phyloP scores from a whole-genome alignment of 495 filamentous ascomycete species.

The Xylaria palmicola region DNA sequence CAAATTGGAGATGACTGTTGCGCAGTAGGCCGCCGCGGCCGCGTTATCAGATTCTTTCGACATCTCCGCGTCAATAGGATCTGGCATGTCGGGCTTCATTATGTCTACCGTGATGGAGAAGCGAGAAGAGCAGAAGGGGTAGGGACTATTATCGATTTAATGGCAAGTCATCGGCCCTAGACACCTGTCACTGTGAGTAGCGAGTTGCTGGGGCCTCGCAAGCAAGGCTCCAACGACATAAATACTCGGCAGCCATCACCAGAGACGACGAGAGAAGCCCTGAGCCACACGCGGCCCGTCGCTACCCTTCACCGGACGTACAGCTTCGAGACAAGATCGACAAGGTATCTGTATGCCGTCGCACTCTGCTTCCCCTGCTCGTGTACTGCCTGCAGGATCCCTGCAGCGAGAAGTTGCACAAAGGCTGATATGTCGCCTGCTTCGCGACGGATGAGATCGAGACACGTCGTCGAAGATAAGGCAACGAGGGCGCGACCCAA shows the following conservation, averaged over 20 bases:
- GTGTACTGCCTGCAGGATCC: background rate
- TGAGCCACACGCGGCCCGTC: background rate
- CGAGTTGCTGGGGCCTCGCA: background rate
- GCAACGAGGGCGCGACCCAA: background rate
- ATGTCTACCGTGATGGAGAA: background rate
- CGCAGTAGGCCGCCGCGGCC: conserved; percentile 11
- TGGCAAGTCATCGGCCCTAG: background rate
- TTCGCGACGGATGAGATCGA: background rate
- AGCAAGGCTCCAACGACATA: background rate
- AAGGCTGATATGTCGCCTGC: conserved; percentile 1
- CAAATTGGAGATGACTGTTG: conserved; percentile 19
- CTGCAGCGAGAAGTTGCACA: background rate
- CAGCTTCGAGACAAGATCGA: background rate
- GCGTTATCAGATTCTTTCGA: background rate
- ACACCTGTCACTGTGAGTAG: background rate
- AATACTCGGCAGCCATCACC: background rate
- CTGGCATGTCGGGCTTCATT: background rate
- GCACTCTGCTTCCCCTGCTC: background rate
- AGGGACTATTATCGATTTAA: background rate
- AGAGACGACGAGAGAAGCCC: background rate
- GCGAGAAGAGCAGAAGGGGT: background rate
- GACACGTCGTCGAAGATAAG: background rate
- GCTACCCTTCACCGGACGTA: background rate
- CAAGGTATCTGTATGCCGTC: background rate
- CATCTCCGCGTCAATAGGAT: background rate